A percentile compares a stretch with the other conserved stretches of the same genome.
Evolutionary conservation across 306 rosid genomes (phyloP).

Genomic region (Vigna radiata): DNA sequence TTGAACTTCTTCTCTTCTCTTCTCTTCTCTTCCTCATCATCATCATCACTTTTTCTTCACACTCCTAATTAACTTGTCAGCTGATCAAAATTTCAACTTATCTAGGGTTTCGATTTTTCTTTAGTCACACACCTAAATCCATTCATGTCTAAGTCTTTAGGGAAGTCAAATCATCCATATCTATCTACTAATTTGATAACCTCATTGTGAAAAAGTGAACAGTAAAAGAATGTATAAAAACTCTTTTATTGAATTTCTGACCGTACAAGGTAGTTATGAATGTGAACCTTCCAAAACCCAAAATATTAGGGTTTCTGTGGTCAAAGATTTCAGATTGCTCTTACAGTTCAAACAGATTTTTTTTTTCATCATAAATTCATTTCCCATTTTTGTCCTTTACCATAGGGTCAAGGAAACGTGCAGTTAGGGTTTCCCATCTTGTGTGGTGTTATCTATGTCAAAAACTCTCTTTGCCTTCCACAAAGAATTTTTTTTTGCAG

Average conservation of each 20-base stretch:
- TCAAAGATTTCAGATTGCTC: slow-evolving; percentile 7
- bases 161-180: neutral
- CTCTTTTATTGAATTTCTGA: neutral
- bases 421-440: slow-evolving; percentile 44
- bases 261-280: slow-evolving; percentile 32
- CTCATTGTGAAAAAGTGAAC: neutral
- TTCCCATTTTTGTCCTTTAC: slow-evolving; percentile 37
- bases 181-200: neutral
- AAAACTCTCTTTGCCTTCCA: slow-evolving; percentile 34
- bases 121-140: neutral
- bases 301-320: slow-evolving; percentile 39
- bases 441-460: slow-evolving; percentile 21
- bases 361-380: slow-evolving; percentile 25
- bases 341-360: slow-evolving; percentile 16
- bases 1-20: slow-evolving; percentile 42
- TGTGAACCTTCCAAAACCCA: neutral
- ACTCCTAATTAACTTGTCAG: slow-evolving; percentile 31
- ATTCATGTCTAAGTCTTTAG: neutral
- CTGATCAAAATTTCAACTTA: slow-evolving; percentile 33
- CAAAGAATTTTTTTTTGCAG: slow-evolving; percentile 19
- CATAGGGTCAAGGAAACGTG: slow-evolving; percentile 14
- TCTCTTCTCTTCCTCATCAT: slow-evolving; percentile 39
- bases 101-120: slow-evolving; percentile 47
- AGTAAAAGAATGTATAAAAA: neutral
- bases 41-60: slow-evolving; percentile 49